Evolutionary conservation across 2,329 filamentous ascomycete species (phyloP), one percentile per base, ranked within the genome.

Genomic region (Teratosphaeria gauchensis): DNA sequence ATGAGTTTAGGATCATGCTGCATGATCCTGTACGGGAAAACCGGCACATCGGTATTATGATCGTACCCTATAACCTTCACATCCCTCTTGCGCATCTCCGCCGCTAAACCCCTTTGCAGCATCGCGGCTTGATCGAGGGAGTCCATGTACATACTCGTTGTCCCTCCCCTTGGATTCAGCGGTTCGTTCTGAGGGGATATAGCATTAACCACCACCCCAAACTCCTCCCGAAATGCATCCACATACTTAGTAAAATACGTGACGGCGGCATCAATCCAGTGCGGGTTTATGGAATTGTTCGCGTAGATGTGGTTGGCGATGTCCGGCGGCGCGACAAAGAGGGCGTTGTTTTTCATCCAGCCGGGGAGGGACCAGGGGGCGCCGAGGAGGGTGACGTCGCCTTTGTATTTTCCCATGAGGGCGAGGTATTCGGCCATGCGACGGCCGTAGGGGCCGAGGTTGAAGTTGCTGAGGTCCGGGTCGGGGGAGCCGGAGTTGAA

Each of bases 281-380:
- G 66, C 2, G 64, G 64, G 57, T 69, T 72, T 8, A 75, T 62
- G n/a, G 72, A 71, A 48, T 75, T 75, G 56, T 73, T 67, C 1
- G 24, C 61, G 54, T 31, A 60, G 63, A 28, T 51, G 19, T 31
- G 9, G 51, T 35, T 30, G 11, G 62, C 51, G 12, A 16, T 42
- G 35, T 42, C 35, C 11, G 56, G 58, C 11, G 63, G 64, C n/a
- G 64, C 65, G 21, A 67, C 56, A 51, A 67, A 62, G 16, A 70
- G 67, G 2, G 65, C 69, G 51, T 75, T 74, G 30, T 72, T 58
- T 59, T 76, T 75, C 70, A 74, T 75, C 73, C 74, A 76, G 2
- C 72, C 73, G 0, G 74, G 73, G 7, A 68, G 66, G 12, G 68
- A 71, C 74, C 74, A 76, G 0, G 72, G 67, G 1, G 73, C 69